Conservation (phyloP, 495 filamentous ascomycete species). For the Neurospora sp. region DNA sequence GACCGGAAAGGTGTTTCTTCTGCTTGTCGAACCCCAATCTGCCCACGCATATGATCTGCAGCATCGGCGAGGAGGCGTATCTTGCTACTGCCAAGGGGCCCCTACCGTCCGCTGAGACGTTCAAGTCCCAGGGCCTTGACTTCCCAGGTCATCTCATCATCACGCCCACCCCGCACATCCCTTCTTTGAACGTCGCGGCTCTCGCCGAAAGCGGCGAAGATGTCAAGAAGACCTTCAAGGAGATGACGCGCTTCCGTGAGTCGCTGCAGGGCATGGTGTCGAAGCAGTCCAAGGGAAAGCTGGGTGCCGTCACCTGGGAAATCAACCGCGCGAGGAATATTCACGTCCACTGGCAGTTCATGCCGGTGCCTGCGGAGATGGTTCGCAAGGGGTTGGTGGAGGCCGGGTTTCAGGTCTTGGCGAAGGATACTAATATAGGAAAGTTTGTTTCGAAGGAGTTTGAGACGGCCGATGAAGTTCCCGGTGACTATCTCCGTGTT, state of each 20-base stretch:
- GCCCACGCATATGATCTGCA: conserved; percentile 77
- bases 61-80: conserved; percentile 75
- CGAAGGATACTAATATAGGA: conserved; percentile 65
- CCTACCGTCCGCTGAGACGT: conserved; percentile 57
- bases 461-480: conserved; percentile 25
- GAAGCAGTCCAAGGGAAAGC: conserved; percentile 37
- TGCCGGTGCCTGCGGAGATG: conserved; percentile 59
- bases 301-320: conserved; percentile 86
- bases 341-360: conserved; percentile 90
- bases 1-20: conserved; percentile 82
- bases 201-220: conserved; percentile 34
- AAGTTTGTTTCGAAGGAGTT: conserved; percentile 34
- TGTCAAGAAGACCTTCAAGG: conserved; percentile 46
- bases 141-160: conserved; percentile 86
- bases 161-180: conserved; percentile 66
- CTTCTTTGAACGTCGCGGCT: conserved; percentile 44
- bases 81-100: conserved; percentile 89
- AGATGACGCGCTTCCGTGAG: conserved; percentile 71
- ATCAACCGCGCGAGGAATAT: conserved; percentile 67
- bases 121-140: conserved; percentile 44
- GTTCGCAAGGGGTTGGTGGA: conserved; percentile 62
- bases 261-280: conserved; percentile 62
- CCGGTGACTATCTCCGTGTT: conserved; percentile 72
- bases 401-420: conserved; percentile 74
- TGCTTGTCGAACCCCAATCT: conserved; percentile 77